A percentile compares a stretch with the other conserved stretches of the same genome.
Evolutionary conservation across 2,329 filamentous ascomycete species (phyloP).

Genomic region (Alternaria alternata): DNA sequence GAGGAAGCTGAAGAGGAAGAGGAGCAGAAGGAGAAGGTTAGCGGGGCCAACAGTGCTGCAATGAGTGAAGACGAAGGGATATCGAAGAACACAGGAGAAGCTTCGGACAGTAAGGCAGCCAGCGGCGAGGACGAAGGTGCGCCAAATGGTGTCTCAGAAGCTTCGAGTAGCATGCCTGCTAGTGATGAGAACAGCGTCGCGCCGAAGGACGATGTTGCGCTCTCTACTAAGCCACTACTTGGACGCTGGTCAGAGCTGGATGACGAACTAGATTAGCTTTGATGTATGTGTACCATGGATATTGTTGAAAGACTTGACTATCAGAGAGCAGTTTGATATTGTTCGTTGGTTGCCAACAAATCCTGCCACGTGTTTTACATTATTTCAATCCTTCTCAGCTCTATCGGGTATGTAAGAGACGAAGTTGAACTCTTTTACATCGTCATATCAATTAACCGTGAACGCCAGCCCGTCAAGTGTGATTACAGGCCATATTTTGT

Average conservation of each 20-base stretch:
- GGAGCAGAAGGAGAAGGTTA: slow-evolving; percentile 56
- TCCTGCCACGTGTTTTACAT: not conserved
- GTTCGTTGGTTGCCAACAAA: not conserved
- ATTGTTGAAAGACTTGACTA: not conserved
- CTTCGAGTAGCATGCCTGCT: not conserved
- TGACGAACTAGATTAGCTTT: slow-evolving; percentile 9
- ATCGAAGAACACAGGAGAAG: not conserved
- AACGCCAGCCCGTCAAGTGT: not conserved
- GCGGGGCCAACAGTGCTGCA: slow-evolving; percentile 30
- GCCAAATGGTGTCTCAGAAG: not conserved
- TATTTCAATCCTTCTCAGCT: not conserved
- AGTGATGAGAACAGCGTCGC: slow-evolving; percentile 1
- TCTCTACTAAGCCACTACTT: slow-evolving; percentile 11
- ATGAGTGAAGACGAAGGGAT: slow-evolving; percentile 34
- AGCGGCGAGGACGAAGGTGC: slow-evolving; percentile 1
- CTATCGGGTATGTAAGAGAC: slow-evolving; percentile 1
- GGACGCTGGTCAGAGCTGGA: slow-evolving; percentile 30
- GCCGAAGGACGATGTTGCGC: slow-evolving; percentile 9
- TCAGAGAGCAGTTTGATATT: too few relatives aligned
- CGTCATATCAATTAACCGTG: not conserved
- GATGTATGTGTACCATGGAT: not conserved
- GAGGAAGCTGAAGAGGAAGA: slow-evolving; percentile 66
- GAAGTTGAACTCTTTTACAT: not conserved
- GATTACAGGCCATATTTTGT: not conserved
- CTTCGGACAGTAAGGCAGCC: not conserved